phyloP scores from a whole-genome alignment of 495 filamentous ascomycete genomes.

The Paragyromitra xinjiangensis region DNA sequence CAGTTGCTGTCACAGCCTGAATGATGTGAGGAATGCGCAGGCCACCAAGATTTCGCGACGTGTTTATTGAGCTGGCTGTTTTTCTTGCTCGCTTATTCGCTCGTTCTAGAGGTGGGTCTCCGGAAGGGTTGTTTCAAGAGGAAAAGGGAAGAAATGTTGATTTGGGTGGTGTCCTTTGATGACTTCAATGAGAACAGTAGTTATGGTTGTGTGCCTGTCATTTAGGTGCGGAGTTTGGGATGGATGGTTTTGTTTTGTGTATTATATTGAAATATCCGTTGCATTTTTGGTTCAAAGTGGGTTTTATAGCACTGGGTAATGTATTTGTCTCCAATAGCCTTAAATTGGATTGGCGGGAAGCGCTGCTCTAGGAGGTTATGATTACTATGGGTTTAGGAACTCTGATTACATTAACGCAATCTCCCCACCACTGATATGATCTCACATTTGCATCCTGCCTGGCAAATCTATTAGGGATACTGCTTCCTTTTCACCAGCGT shows the following conservation, averaged over 20 bases:
- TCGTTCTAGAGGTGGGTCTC: background rate
- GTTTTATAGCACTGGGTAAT: no score
- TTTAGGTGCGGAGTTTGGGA: background rate
- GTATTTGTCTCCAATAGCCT: no score
- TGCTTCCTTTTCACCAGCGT: background rate
- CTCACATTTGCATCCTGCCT: background rate
- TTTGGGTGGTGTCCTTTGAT: background rate
- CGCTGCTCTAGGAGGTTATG: no score
- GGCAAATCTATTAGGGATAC: background rate
- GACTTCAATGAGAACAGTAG: background rate
- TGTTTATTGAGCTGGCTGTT: background rate
- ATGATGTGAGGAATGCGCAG: background rate
- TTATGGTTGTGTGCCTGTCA: background rate
- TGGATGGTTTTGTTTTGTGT: background rate
- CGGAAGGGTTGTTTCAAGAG: background rate
- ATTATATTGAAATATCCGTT: background rate
- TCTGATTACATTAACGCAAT: background rate
- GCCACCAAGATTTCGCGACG: background rate
- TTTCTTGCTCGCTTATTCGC: background rate
- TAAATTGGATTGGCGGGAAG: no score
- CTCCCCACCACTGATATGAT: background rate
- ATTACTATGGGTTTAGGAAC: background rate
- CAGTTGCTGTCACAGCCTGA: constrained; percentile 37
- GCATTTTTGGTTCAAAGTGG: no score
- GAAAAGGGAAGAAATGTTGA: background rate